These are phyloP conservation scores for Auriscalpium vulgare DNA, from an alignment of 768 basidiomycete species.

Conservation along the genomic window DNA sequence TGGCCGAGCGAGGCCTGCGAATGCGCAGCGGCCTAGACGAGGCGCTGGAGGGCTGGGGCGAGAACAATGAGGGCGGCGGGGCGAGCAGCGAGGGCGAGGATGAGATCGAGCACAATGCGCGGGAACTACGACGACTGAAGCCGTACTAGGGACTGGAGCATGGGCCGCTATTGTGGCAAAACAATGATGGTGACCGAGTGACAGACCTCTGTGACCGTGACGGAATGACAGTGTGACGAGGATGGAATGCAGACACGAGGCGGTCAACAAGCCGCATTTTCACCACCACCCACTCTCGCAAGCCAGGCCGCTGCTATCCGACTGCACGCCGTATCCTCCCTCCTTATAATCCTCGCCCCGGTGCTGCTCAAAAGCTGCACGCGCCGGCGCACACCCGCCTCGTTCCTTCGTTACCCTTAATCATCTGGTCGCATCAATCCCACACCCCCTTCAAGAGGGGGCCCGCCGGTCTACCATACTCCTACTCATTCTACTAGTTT, in stretches of 20 bases:
- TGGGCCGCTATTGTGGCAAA: background rate
- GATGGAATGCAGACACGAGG: background rate
- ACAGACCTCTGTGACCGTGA: background rate
- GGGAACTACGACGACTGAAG: constrained; percentile 50
- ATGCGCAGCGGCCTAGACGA: constrained; percentile 57
- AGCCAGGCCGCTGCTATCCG: background rate
- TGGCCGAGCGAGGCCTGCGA: constrained; percentile 70
- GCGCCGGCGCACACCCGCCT: background rate
- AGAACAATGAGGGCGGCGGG: constrained; percentile 3
- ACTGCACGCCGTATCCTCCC: background rate
- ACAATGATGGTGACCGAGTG: background rate
- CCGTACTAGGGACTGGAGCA: constrained; percentile 39
- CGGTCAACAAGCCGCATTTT: constrained; percentile 1
- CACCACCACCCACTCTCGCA: background rate
- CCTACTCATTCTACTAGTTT: background rate
- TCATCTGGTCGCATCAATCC: background rate
- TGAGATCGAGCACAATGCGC: constrained; percentile 55
- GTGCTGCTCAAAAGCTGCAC: background rate
- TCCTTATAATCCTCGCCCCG: background rate
- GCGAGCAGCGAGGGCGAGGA: constrained; percentile 21
- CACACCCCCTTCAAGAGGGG: constrained; percentile 10
- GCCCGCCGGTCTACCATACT: constrained; percentile 9
- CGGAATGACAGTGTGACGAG: background rate
- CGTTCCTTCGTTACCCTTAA: background rate
- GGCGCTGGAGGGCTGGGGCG: constrained; percentile 34